Evolutionary conservation across 1,139 yeast species (phyloP).

Genomic region (Yamadazyma spencermartinsiae): DNA sequence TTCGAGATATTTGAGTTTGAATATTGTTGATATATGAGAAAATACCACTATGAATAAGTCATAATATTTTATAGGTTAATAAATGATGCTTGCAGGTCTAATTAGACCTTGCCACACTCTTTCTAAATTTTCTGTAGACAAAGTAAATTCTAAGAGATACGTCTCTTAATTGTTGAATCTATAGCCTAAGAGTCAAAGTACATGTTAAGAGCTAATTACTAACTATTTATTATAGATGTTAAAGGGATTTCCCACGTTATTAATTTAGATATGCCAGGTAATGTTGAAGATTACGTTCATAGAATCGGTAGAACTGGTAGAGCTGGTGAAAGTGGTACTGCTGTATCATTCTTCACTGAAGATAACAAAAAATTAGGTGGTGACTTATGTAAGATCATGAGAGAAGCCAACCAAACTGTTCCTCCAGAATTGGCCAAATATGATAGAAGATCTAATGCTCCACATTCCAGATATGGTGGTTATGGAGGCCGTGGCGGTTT

Average conservation of each 20-base stretch:
- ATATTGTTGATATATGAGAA: neutral
- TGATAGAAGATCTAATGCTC: conserved; percentile 55
- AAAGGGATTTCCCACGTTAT: conserved; percentile 93
- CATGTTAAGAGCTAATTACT: conserved; percentile 18
- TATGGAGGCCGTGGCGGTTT: conserved; percentile 47
- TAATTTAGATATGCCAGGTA: conserved; percentile 97
- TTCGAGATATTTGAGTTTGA: no score
- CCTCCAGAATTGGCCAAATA: conserved; percentile 62
- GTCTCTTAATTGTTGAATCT: no score
- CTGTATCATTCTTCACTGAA: conserved; percentile 90
- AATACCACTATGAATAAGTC: neutral
- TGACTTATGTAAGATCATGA: conserved; percentile 83
- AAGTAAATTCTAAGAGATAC: no score
- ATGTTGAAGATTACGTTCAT: conserved; percentile 96
- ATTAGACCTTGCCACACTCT: neutral
- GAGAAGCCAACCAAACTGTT: conserved; percentile 92
- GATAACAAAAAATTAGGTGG: conserved; percentile 87
- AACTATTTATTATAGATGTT: conserved; percentile 65
- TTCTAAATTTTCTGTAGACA: conserved; percentile 2
- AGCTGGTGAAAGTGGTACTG: conserved; percentile 96
- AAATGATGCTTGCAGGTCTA: conserved; percentile 1
- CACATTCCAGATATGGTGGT: conserved; percentile 57
- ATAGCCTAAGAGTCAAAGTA: neutral
- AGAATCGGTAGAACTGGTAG: conserved; percentile 98
- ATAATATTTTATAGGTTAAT: conserved; percentile 3